Evolutionary conservation across 306 rosid genomes (phyloP).

Genomic region (Fragaria iinumae): DNA sequence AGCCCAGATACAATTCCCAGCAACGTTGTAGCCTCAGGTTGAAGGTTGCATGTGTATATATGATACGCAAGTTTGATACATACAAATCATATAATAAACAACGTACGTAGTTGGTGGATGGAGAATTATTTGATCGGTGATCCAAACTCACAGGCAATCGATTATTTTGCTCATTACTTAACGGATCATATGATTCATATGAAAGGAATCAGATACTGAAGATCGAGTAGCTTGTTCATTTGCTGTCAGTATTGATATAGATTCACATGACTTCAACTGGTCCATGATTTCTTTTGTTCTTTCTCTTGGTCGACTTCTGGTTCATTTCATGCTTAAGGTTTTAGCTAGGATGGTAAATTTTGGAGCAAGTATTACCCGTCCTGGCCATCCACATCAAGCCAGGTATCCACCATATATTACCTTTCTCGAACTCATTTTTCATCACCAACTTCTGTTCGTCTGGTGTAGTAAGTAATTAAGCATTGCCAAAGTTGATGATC

Average conservation of each 20-base stretch:
- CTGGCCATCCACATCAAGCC: background rate
- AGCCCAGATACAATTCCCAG: too few species aligned
- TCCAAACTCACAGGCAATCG: background rate
- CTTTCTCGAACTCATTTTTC: background rate
- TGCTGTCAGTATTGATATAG: background rate
- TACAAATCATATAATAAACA: background rate
- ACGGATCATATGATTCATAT: background rate
- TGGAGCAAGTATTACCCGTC: background rate
- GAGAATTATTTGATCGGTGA: background rate
- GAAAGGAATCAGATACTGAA: background rate
- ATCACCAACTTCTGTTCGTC: background rate
- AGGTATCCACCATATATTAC: background rate
- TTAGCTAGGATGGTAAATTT: background rate
- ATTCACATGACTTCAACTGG: background rate
- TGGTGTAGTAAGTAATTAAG: background rate
- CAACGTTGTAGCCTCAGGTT: too few species aligned
- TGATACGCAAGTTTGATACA: too few species aligned
- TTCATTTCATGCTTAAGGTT: too few species aligned
- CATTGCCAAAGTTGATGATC: too few species aligned
- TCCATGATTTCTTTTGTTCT: background rate
- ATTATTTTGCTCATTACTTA: background rate
- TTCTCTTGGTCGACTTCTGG: background rate
- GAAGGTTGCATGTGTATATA: background rate
- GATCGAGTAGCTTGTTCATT: background rate
- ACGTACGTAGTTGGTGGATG: background rate